Evolutionary conservation across 2,329 filamentous ascomycete genomes (phyloP).

Genomic region (Aquanectria penicillioides): DNA sequence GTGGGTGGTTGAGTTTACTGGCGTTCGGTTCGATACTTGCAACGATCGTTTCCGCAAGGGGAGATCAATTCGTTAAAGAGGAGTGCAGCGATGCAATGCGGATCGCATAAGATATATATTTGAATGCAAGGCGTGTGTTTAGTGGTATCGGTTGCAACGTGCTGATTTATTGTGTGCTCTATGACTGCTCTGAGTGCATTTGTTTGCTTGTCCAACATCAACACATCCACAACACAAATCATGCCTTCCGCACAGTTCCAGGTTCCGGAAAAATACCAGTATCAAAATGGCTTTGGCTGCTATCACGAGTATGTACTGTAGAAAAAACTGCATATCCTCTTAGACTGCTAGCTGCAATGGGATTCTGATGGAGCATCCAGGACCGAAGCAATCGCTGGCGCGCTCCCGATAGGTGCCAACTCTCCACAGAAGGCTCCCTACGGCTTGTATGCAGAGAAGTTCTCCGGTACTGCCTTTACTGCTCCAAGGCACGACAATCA

Average conservation of each 20-base stretch:
- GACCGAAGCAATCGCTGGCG: constrained; percentile 5
- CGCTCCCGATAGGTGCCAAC: constrained; percentile 14
- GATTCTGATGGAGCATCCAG: neutral
- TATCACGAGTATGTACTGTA: constrained; percentile 17
- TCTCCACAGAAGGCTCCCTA: constrained; percentile 74
- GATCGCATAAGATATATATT: too few relatives aligned
- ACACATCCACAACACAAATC: neutral
- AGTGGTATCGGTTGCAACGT: too few relatives aligned
- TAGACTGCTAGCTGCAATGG: neutral
- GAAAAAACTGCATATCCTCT: too few relatives aligned
- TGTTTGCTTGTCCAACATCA: neutral
- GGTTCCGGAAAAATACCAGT: constrained; percentile 15
- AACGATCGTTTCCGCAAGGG: too few relatives aligned
- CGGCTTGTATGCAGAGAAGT: constrained; percentile 84
- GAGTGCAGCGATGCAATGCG: too few relatives aligned
- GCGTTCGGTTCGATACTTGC: too few relatives aligned
- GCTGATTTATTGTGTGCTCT: too few relatives aligned
- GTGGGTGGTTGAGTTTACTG: neutral
- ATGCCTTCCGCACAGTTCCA: constrained; percentile 3
- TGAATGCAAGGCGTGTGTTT: too few relatives aligned
- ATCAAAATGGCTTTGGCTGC: constrained; percentile 14
- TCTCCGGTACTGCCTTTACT: constrained; percentile 78
- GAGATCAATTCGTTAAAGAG: too few relatives aligned
- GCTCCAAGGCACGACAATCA: constrained; percentile 74
- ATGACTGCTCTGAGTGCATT: neutral